Conservation (phyloP, 2,329 filamentous ascomycete species). For the Neonectria faginata region DNA sequence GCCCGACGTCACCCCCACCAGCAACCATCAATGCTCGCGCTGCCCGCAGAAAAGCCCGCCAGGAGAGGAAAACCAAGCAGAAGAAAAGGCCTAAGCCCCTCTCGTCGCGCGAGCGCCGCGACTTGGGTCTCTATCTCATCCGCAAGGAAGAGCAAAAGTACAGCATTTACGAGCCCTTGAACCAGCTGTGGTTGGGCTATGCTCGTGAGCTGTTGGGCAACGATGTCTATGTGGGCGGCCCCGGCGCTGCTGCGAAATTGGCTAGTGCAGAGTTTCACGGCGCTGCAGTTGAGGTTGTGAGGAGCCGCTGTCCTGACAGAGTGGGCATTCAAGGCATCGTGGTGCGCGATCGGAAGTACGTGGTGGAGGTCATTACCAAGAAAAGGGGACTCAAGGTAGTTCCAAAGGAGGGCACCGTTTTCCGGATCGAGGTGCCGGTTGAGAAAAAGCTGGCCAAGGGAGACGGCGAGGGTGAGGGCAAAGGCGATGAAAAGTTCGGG, state of each 20-base stretch:
- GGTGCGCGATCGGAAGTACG: slow-evolving; percentile 86
- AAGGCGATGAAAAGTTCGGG: slow-evolving; percentile 60
- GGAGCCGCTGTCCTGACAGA: slow-evolving; percentile 82
- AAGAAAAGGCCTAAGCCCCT: slow-evolving; percentile 73
- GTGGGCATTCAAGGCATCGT: slow-evolving; percentile 90
- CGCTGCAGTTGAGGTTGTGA: slow-evolving; percentile 82
- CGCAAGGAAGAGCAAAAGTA: slow-evolving; percentile 73
- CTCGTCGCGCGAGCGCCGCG: slow-evolving; percentile 82
- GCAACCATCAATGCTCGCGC: slow-evolving; percentile 66
- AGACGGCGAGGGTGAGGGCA: slow-evolving; percentile 32
- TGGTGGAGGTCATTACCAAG: slow-evolving; percentile 84
- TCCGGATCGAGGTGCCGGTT: slow-evolving; percentile 77
- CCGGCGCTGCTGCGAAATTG: slow-evolving; percentile 76
- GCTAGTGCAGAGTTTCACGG: slow-evolving; percentile 92
- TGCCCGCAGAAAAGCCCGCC: slow-evolving; percentile 63
- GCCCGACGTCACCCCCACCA: slow-evolving; percentile 76
- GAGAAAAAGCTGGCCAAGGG: slow-evolving; percentile 28
- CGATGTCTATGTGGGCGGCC: slow-evolving; percentile 66
- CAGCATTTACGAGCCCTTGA: slow-evolving; percentile 79
- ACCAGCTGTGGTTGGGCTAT: slow-evolving; percentile 85
- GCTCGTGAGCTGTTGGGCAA: slow-evolving; percentile 82
- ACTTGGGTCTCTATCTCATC: slow-evolving; percentile 78
- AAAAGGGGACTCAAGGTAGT: slow-evolving; percentile 79
- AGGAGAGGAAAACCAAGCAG: slow-evolving; percentile 59
- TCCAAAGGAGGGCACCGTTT: slow-evolving; percentile 91